Evolutionary conservation across 2,329 filamentous ascomycete genomes (phyloP), one percentile per base, ranked within the genome.

Genomic region (Colletotrichum sp.): DNA sequence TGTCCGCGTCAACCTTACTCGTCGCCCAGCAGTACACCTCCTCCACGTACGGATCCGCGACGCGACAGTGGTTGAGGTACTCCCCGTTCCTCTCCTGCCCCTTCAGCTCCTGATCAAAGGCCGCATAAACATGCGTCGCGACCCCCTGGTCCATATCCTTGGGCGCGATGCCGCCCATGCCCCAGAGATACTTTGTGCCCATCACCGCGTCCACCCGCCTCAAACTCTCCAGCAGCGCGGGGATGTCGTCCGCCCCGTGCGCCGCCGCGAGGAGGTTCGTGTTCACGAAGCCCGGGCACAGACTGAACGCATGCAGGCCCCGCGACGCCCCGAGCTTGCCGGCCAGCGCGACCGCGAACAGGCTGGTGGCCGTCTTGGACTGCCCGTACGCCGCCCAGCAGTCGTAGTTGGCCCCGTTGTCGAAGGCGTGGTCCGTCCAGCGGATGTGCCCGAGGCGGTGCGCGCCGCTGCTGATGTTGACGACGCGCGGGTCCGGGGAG

Each of bases 261-360:
- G 52, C 52, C 21, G n/a, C 39, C n/a, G 2, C 0, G 43, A 52
- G 43, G n/a, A 77, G 72, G 67, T 77, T 77, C 32, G 75, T 75
- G 34, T 24, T 21, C 16, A 96, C 88, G 76, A 92, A 89, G 28
- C 94, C 93, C 0, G 92, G 90, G 79, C 91, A 87, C 24, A 88
- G 83, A 77, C 85, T 84, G 28, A 87, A 86, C 55, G 83, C 82
- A 2, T 86, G 83, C 21, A 89, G 84, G 3, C 85, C 81, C 60
- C 81, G 78, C 72, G 59, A 63, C n/a, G 81, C 82, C 32, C 77
- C 77, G 15, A 77, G 63, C 52, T 48, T 52, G 43, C 67, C 75
- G 7, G 72, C 72, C 15, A 77, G 72, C 15, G 36, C 61, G 43
- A 77, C 5, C 16, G 75, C 68, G 55, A 75, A 71, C 16, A 85